Evolutionary conservation across 768 basidiomycete species (phyloP).

Genomic region (Polyporus arcularius): DNA sequence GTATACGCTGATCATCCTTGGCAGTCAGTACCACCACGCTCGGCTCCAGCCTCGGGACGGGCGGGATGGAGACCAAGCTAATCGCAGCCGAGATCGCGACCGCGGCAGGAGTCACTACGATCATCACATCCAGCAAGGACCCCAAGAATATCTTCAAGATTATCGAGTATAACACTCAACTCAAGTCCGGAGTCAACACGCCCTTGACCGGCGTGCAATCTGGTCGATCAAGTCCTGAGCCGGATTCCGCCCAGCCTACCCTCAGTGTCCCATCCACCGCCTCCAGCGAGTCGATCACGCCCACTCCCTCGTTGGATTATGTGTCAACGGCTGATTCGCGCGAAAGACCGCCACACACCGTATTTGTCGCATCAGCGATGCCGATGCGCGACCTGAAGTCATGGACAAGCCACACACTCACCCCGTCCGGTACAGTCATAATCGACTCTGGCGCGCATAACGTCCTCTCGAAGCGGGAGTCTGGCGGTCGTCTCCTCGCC

Average conservation of each 20-base stretch:
- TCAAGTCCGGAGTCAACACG: conserved; percentile 39
- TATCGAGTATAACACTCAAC: conserved; percentile 70
- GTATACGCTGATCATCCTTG: not conserved
- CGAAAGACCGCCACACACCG: conserved; percentile 74
- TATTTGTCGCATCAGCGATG: conserved; percentile 74
- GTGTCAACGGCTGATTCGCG: conserved; percentile 4
- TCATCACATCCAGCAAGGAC: conserved; percentile 83
- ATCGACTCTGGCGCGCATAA: conserved; percentile 88
- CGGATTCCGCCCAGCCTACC: not conserved
- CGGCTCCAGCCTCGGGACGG: conserved; percentile 92
- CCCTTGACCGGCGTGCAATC: conserved; percentile 35
- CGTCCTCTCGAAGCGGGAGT: conserved; percentile 82
- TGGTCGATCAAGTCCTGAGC: conserved; percentile 20
- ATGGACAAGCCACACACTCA: conserved; percentile 96
- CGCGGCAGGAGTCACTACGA: conserved; percentile 89
- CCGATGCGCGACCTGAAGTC: conserved; percentile 87
- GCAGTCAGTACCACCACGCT: conserved; percentile 90
- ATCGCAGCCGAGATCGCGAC: conserved; percentile 98
- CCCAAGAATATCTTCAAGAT: conserved; percentile 77
- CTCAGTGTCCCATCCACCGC: conserved; percentile 3
- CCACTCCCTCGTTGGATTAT: conserved; percentile 8
- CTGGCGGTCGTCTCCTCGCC: conserved; percentile 89
- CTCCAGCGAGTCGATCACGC: conserved; percentile 7
- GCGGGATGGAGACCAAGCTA: conserved; percentile 99
- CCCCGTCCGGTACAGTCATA: conserved; percentile 84